A percentile compares a stretch with the other conserved stretches of the same genome.
Evolutionary conservation across 257 asterid species (phyloP).

Genomic region (Leptodermis oblonga): DNA sequence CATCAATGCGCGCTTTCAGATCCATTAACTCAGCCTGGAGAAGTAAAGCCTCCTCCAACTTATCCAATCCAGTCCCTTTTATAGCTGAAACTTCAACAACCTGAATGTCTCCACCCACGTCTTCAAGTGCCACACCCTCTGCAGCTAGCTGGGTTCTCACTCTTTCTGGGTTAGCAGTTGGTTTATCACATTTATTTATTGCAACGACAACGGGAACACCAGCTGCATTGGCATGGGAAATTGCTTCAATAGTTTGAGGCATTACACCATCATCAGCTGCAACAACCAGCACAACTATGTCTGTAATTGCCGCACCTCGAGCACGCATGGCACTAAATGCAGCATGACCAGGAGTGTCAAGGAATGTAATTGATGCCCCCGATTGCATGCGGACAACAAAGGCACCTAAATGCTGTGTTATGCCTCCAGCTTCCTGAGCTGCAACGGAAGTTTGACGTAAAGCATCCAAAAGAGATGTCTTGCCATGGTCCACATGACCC

Average conservation of each 20-base stretch:
- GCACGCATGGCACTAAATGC: constrained; percentile 99
- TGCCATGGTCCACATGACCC: constrained; percentile 99
- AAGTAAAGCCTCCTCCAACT: constrained; percentile 82
- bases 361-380: constrained; percentile 84
- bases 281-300: constrained; percentile 88
- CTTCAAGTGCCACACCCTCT: constrained; percentile 83
- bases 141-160: constrained; percentile 78
- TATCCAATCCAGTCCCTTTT: constrained; percentile 64
- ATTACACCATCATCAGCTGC: constrained; percentile 99
- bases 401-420: constrained; percentile 95
- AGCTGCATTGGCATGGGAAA: constrained; percentile 84
- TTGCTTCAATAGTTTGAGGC: constrained; percentile 98
- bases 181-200: constrained; percentile 85
- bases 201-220: constrained; percentile 86
- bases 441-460: constrained; percentile 83
- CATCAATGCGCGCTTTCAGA: constrained; percentile 78
- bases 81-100: constrained; percentile 93
- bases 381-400: constrained; percentile 94
- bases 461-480: constrained; percentile 91
- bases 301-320: constrained; percentile 96
- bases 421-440: constrained; percentile 98
- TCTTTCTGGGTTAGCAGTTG: constrained; percentile 75
- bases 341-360: constrained; percentile 98
- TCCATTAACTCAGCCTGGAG: constrained; percentile 96
- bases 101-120: constrained; percentile 95